phyloP scores from a whole-genome alignment of 1,284 basidiomycete species.

The Rhodotorula sp. region DNA sequence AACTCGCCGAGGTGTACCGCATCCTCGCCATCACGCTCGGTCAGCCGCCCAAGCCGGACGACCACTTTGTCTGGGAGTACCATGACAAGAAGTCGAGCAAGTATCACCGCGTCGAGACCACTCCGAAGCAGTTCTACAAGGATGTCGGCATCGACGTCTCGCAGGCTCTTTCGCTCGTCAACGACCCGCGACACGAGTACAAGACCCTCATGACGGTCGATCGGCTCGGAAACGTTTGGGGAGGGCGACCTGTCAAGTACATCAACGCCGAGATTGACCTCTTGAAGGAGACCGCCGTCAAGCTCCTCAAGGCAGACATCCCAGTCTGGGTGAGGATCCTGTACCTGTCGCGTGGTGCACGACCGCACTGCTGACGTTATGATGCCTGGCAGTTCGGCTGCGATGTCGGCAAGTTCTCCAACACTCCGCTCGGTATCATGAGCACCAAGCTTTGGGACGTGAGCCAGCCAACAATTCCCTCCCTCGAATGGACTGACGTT shows the following conservation, averaged over 20 bases:
- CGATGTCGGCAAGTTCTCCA: slow-evolving; percentile 55
- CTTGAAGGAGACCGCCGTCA: slow-evolving; percentile 76
- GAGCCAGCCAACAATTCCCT: slow-evolving; percentile 27
- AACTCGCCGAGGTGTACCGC: slow-evolving; percentile 77
- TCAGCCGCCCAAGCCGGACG: slow-evolving; percentile 70
- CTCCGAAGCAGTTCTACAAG: slow-evolving; percentile 66
- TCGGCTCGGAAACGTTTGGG: slow-evolving; percentile 87
- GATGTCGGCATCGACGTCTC: slow-evolving; percentile 53
- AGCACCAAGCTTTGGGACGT: slow-evolving; percentile 77
- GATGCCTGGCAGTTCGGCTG: slow-evolving; percentile 59
- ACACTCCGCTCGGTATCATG: slow-evolving; percentile 43
- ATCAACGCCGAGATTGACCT: slow-evolving; percentile 82
- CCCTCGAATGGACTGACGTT: background rate
- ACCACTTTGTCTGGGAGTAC: slow-evolving; percentile 74
- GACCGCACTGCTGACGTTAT: background rate
- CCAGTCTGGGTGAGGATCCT: slow-evolving; percentile 60
- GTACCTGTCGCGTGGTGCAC: background rate
- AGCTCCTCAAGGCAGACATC: slow-evolving; percentile 80
- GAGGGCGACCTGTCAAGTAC: slow-evolving; percentile 69
- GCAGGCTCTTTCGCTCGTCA: slow-evolving; percentile 85
- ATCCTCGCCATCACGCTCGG: slow-evolving; percentile 82
- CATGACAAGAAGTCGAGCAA: slow-evolving; percentile 70
- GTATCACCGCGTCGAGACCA: slow-evolving; percentile 68
- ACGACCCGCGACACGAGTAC: slow-evolving; percentile 85
- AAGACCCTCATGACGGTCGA: slow-evolving; percentile 87